Evolutionary conservation across 2,329 filamentous ascomycete genomes (phyloP), one percentile per base, ranked within the genome.

Genomic region (Penicillium sp.): DNA sequence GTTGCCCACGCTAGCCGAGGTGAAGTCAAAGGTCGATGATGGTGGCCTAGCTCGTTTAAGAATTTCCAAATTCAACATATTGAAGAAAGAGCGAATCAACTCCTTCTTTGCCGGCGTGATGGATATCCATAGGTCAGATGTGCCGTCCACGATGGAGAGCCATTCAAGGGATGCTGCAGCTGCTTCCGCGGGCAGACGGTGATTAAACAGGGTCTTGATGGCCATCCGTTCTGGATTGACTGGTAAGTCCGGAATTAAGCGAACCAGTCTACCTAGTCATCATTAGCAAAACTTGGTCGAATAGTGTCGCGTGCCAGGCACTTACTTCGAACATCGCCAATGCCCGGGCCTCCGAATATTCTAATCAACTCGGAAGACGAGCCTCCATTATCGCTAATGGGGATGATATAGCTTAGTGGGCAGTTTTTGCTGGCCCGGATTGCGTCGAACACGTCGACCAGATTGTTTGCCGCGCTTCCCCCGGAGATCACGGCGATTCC

Each of bases 371-470:
- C 93, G 45, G 91, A 96, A 2, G 92, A 96, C 66, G 90, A 96
- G 39, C 93, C 93, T 48, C 93, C 93, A 75, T 98, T 98, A 77
- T 98, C 93, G 63, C 90, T 95, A 71, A 97, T 96, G 35, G 93
- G 93, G 52, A 98, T 96, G 57, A 97, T 86, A 73, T 96, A 96
- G 75, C 86, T 91, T 43, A 96, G 77, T 3, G 83, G 79, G 68
- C 88, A 89, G 41, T 82, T 76, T 60, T 89, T 90, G 65, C 82
- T 87, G 60, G 86, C 75, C 13, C 84, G 80, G 33, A 90, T 80
- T 19, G 79, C 77, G 57, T 82, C 88, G 75, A 97, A 97, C 11
- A 96, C 90, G 72, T 97, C 93, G 41, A 97, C 93, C 5, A 97
- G 84, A 68, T 84, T 96, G 71, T 97, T 98, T 6, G 93, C 92